These are phyloP conservation scores for Sporormia fimetaria DNA, from an alignment of 495 filamentous ascomycete genomes.

Conservation along the genomic window DNA sequence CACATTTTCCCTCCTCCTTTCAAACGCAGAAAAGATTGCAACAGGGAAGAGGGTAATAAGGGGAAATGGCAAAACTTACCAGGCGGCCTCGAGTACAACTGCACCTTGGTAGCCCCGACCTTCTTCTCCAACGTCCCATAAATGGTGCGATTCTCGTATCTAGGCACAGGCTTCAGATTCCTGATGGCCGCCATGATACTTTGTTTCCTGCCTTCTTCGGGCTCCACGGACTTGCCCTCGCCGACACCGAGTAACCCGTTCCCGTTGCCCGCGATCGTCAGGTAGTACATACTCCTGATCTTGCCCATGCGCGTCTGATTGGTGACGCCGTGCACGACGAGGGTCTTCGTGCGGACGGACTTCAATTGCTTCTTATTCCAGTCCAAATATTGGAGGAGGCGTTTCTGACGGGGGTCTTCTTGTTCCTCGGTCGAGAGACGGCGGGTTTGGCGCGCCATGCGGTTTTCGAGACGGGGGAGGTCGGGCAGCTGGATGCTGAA, in stretches of 20 bases:
- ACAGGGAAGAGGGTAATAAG: background rate
- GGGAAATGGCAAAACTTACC: slow-evolving; percentile 45
- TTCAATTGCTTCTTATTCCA: slow-evolving; percentile 46
- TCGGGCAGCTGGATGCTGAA: slow-evolving; percentile 12
- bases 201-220: slow-evolving; percentile 48
- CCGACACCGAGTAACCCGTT: slow-evolving; percentile 81
- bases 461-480: slow-evolving; percentile 19
- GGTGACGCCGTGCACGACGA: slow-evolving; percentile 61
- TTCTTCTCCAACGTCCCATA: slow-evolving; percentile 77
- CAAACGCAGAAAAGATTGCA: too few species aligned
- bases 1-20: too few species aligned
- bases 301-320: slow-evolving; percentile 98
- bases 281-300: slow-evolving; percentile 54
- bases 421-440: slow-evolving; percentile 29
- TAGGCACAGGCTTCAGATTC: slow-evolving; percentile 74
- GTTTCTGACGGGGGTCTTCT: slow-evolving; percentile 40
- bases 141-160: slow-evolving; percentile 87
- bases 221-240: slow-evolving; percentile 73
- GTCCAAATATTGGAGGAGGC: slow-evolving; percentile 61
- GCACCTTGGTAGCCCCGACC: slow-evolving; percentile 68
- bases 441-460: slow-evolving; percentile 14
- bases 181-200: slow-evolving; percentile 64
- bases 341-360: slow-evolving; percentile 45
- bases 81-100: slow-evolving; percentile 71
- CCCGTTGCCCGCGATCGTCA: slow-evolving; percentile 72